Evolutionary conservation across 2,329 filamentous ascomycete genomes (phyloP).

Genomic region (Emergomyces orientalis): DNA sequence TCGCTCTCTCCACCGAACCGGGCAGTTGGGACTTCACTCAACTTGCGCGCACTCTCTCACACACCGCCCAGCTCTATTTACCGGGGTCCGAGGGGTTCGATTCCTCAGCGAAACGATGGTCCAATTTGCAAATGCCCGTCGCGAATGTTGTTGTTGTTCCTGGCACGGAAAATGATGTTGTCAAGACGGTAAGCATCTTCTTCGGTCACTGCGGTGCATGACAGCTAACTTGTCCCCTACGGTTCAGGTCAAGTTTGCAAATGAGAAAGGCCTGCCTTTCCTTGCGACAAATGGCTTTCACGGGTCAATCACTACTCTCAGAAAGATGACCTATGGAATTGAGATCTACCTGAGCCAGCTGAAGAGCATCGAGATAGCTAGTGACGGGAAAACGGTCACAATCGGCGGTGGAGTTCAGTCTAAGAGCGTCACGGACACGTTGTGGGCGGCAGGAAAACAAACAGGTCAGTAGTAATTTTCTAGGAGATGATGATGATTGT

Average conservation of each 20-base stretch:
- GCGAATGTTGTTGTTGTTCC: conserved; percentile 42
- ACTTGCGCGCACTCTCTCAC: conserved; percentile 26
- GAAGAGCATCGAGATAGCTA: conserved; percentile 34
- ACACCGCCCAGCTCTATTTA: conserved; percentile 34
- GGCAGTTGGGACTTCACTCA: neutral
- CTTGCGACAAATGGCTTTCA: conserved; percentile 47
- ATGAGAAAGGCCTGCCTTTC: conserved; percentile 40
- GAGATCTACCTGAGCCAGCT: conserved; percentile 43
- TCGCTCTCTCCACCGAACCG: no score
- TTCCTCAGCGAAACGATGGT: conserved; percentile 39
- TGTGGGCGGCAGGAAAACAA: conserved; percentile 46
- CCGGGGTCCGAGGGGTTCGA: conserved; percentile 36
- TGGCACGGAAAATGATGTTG: conserved; percentile 42
- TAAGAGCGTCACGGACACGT: conserved; percentile 39
- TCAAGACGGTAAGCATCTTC: conserved; percentile 34
- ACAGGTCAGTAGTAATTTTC: conserved; percentile 29
- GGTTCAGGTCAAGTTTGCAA: conserved; percentile 42
- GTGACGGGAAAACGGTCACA: conserved; percentile 39
- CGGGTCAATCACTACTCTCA: conserved; percentile 43
- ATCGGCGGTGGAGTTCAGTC: conserved; percentile 42
- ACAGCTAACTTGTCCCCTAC: conserved; percentile 24
- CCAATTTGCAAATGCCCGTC: conserved; percentile 35
- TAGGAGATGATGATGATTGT: conserved; percentile 2
- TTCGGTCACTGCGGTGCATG: neutral
- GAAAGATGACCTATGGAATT: conserved; percentile 42